phyloP scores from a whole-genome alignment of 2,329 filamentous ascomycete genomes.

The Coleophoma cylindrospora region DNA sequence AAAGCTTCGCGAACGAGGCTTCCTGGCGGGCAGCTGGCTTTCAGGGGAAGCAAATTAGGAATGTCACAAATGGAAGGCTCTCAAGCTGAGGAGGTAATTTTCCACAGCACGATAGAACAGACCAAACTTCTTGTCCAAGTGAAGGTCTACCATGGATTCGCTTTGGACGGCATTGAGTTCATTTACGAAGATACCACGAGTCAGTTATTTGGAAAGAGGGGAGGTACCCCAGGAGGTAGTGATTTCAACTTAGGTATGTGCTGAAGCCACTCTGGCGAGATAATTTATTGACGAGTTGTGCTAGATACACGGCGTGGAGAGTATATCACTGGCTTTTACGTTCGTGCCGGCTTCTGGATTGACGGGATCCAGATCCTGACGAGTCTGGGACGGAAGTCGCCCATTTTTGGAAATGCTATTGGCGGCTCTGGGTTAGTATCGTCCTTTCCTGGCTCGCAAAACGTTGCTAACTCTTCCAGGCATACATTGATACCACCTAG shows the following conservation, averaged over 20 bases:
- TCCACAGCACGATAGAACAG: slow-evolving; percentile 62
- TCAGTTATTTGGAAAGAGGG: slow-evolving; percentile 81
- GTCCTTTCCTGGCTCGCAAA: not conserved
- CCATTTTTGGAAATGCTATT: slow-evolving; percentile 73
- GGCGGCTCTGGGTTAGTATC: slow-evolving; percentile 76
- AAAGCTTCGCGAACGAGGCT: slow-evolving; percentile 73
- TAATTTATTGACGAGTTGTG: not conserved
- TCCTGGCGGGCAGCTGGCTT: slow-evolving; percentile 69
- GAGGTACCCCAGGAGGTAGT: slow-evolving; percentile 64
- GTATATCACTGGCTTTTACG: slow-evolving; percentile 78
- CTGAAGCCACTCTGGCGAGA: too few relatives aligned
- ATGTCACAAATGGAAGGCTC: slow-evolving; percentile 66
- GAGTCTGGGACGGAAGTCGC: slow-evolving; percentile 79
- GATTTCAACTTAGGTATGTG: slow-evolving; percentile 71
- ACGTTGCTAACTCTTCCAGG: slow-evolving; percentile 39
- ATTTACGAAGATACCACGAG: slow-evolving; percentile 81
- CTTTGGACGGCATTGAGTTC: slow-evolving; percentile 86
- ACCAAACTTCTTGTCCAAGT: slow-evolving; percentile 72
- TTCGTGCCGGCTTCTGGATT: slow-evolving; percentile 77
- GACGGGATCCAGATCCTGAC: slow-evolving; percentile 89
- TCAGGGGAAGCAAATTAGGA: slow-evolving; percentile 70
- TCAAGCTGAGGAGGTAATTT: slow-evolving; percentile 66
- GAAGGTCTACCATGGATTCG: slow-evolving; percentile 70
- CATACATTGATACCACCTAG: slow-evolving; percentile 84
- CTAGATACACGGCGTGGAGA: slow-evolving; percentile 80